These are phyloP conservation scores for Picochlorum sp. DNA, from an alignment of 139 green algal genomes.

Conservation along the genomic window DNA sequence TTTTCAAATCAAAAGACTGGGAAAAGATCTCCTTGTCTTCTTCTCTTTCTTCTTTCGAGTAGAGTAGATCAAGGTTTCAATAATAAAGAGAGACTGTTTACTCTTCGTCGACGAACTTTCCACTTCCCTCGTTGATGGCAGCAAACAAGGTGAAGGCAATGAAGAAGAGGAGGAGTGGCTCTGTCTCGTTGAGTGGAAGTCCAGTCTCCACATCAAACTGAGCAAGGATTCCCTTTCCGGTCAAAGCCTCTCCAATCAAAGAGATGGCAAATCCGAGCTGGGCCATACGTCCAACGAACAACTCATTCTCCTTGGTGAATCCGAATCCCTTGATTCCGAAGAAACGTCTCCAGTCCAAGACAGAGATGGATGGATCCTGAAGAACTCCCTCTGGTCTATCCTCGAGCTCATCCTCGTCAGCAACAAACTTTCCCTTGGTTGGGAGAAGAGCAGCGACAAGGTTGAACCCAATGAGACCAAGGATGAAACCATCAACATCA, in stretches of 20 bases:
- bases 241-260: slow-evolving; percentile 62
- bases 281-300: slow-evolving; percentile 73
- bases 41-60: no score
- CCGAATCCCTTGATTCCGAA: slow-evolving; percentile 21
- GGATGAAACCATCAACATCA: slow-evolving; percentile 47
- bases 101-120: slow-evolving; percentile 36
- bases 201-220: slow-evolving; percentile 58
- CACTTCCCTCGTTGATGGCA: slow-evolving; percentile 34
- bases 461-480: slow-evolving; percentile 59
- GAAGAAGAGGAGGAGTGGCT: slow-evolving; percentile 55
- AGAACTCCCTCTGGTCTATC: slow-evolving; percentile 37
- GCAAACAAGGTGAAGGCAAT: slow-evolving; percentile 50
- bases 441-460: slow-evolving; percentile 43
- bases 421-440: slow-evolving; percentile 38
- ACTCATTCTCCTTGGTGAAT: slow-evolving; percentile 57
- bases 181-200: slow-evolving; percentile 53
- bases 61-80: no score
- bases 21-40: no score
- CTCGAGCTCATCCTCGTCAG: slow-evolving; percentile 27
- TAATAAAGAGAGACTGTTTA: not conserved
- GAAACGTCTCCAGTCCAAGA: slow-evolving; percentile 7
- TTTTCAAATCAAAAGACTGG: no score
- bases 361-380: slow-evolving; percentile 49
- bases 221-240: slow-evolving; percentile 61
- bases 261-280: slow-evolving; percentile 70